These are phyloP conservation scores for Schizophyllum amplum DNA, from an alignment of 1,284 basidiomycete species.

Conservation along the genomic window DNA sequence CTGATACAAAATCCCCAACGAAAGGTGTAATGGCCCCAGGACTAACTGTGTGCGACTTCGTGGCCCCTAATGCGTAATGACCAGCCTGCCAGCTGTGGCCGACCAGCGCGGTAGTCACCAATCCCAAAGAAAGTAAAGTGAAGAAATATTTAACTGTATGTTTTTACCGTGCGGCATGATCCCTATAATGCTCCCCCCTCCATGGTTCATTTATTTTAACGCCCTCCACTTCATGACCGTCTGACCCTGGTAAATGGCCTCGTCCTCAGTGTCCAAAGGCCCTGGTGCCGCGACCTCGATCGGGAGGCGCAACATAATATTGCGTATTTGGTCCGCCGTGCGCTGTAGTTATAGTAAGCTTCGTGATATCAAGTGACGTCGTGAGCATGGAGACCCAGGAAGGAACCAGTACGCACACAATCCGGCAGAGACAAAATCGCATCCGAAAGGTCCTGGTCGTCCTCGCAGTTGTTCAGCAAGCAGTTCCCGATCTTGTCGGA, in stretches of 20 bases:
- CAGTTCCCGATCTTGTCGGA: background rate
- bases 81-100: too few relatives aligned
- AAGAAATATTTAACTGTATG: too few relatives aligned
- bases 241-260: background rate
- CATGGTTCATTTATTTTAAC: background rate
- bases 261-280: background rate
- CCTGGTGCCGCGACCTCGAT: background rate
- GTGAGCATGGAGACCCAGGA: too few relatives aligned
- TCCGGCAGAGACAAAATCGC: background rate
- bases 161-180: too few relatives aligned
- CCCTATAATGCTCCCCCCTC: background rate
- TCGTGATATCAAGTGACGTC: too few relatives aligned
- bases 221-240: background rate
- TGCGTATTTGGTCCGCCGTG: background rate
- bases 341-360: too few relatives aligned
- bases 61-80: background rate
- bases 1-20: background rate
- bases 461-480: background rate
- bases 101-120: too few relatives aligned
- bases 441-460: background rate
- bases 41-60: background rate
- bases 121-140: too few relatives aligned
- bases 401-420: background rate
- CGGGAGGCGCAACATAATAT: too few relatives aligned
- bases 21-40: background rate